Evolutionary conservation across 2,329 filamentous ascomycete genomes (phyloP), one percentile per base, ranked within the genome.

Genomic region (Calonectria crousiana): DNA sequence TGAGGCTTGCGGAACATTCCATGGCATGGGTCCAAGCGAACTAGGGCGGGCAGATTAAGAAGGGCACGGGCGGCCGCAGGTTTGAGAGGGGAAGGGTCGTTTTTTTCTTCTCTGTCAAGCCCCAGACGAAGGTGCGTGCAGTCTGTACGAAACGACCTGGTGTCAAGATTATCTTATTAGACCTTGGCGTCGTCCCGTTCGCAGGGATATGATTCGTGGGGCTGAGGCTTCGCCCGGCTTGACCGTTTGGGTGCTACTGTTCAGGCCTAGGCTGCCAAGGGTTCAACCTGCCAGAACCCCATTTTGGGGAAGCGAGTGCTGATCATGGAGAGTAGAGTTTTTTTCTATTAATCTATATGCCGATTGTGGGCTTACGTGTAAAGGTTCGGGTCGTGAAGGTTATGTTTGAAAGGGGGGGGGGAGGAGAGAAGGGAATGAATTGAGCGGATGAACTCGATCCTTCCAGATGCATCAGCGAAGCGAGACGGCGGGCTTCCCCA

Each of bases 291-390:
- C 23, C 56, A 62, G 36, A 62, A 38, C 56, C 23, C 56, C 56
- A 62, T 62, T 62, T 62, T 41, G 23, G 56, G 34, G 56, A 62
- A 62, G 36, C 56, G 56, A 62, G 16, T 18, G 56, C 23, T 41
- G 56, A 62, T 62, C 56, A 62, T 62, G 56, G 56, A 14, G 34
- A 41, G 56, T 41, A 62, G 23, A 62, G 36, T 62, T 62, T 62
- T 62, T 62, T n/a, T 18, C 36, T 18, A 18, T 62, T 62, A 62
- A 62, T 62, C 56, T 62, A 62, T 30, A 62, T 62, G 56, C 56
- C 56, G 56, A 62, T 4, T 62, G 23, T 41, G 56, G 56, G 56
- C 34, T 62, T 62, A 62, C 56, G 56, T 62, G 38, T 62, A 38
- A 23, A 36, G 41, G 41, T 38, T 38, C 10, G 14, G n/a, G 23